Evolutionary conservation across 2,329 filamentous ascomycete genomes (phyloP), one percentile per base, ranked within the genome.

Genomic region (Hirsutella minnesotensis): DNA sequence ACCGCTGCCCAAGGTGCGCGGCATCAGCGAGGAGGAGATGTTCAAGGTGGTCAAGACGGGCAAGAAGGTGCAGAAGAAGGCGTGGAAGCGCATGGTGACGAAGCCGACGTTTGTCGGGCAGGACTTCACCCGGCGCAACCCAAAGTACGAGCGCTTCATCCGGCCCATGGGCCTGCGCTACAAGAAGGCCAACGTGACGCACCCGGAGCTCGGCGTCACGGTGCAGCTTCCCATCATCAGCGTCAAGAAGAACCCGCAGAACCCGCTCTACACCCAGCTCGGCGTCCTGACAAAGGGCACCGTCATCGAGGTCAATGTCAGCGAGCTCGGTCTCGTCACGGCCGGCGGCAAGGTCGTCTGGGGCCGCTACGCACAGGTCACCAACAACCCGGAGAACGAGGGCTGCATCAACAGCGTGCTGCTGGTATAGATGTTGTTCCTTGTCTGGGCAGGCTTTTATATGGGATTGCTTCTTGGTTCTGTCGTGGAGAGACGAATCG

Each of bases 11-110:
- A 95, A 95, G 68, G 92, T 96, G 37, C 79, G 86, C 56, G 90
- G 62, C 45, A 95, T 96, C 54, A 81, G 78, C 52, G 90, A 96
- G 69, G 87, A 94, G 72, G 90, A 95, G 70, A 90, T 95, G 83
- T 96, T 96, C 73, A 90, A 86, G 67, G 89, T 95, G 13, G 80
- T 96, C 57, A 88, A 88, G 69, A 96, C 90, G 27, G 90, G 92
- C 55, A 94, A 94, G 77, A 95, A 95, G 74, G 87, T 82, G 2
- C 73, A 81, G 44, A 88, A 94, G 77, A 94, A 92, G 73, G 73
- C 72, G 44, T 76, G 81, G 81, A 85, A 85, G 68, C 66, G 80
- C 30, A 81, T 81, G 71, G 72, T 79, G 48, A 77, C 72, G 24
- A 76, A 77, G 53, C 60, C 56, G 46, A 67, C 60, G 44, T 96